Evolutionary conservation across 495 filamentous ascomycete genomes (phyloP).

Genomic region (Eremomyces bilateralis): DNA sequence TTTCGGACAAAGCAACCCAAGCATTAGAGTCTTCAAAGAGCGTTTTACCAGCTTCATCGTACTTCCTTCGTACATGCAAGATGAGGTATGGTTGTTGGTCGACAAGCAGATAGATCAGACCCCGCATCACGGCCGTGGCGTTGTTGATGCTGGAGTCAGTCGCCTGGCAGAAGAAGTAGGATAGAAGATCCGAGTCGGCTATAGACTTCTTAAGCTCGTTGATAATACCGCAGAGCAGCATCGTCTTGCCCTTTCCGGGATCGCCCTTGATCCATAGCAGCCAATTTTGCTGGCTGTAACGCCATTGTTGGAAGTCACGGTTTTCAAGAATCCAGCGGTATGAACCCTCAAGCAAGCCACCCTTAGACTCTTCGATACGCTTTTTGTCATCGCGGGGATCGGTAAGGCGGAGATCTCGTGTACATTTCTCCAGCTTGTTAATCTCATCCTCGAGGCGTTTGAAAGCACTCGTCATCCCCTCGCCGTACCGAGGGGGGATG

Average conservation of each 20-base stretch:
- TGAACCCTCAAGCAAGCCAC: conserved; percentile 19
- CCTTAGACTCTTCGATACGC: conserved; percentile 20
- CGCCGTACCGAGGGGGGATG: neutral
- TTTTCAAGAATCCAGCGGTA: conserved; percentile 24
- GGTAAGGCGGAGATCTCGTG: neutral
- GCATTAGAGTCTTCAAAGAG: conserved; percentile 19
- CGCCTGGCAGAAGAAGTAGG: conserved; percentile 1
- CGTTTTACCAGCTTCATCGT: conserved; percentile 9
- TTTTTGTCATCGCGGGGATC: conserved; percentile 14
- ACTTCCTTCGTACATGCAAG: conserved; percentile 11
- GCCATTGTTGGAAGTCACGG: conserved; percentile 17
- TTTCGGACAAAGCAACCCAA: conserved; percentile 12
- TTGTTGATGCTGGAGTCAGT: conserved; percentile 16
- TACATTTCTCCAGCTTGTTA: neutral
- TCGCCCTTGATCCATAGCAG: conserved; percentile 23
- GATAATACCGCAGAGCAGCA: conserved; percentile 6
- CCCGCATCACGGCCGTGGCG: conserved; percentile 19
- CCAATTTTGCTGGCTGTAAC: conserved; percentile 8
- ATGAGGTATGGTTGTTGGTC: conserved; percentile 17
- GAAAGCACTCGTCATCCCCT: neutral
- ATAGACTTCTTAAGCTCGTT: conserved; percentile 1
- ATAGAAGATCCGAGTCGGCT: neutral
- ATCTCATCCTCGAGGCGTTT: conserved; percentile 1
- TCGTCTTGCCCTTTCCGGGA: conserved; percentile 22
- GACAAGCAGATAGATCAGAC: conserved; percentile 21